These are phyloP conservation scores for Solanum virginianum DNA, from an alignment of 257 asterid genomes.

Conservation along the genomic window DNA sequence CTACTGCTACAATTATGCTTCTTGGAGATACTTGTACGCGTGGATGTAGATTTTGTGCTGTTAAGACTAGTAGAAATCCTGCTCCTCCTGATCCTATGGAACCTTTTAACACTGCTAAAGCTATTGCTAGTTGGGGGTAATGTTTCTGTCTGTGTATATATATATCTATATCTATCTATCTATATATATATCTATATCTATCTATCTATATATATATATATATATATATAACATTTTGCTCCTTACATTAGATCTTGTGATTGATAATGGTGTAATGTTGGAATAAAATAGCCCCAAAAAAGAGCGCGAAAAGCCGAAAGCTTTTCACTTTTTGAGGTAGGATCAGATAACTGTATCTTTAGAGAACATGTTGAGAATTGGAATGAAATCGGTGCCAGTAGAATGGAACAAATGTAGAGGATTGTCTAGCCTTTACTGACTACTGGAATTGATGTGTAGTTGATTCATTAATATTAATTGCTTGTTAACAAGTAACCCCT, in stretches of 20 bases:
- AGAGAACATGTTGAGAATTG: background rate
- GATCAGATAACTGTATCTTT: background rate
- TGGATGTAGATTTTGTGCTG: constrained; percentile 96
- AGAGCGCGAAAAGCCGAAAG: background rate
- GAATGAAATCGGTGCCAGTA: background rate
- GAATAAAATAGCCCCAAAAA: background rate
- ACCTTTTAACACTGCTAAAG: constrained; percentile 84
- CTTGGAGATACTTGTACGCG: constrained; percentile 96
- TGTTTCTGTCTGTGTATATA: background rate
- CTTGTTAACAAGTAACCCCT: background rate
- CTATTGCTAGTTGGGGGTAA: constrained; percentile 97
- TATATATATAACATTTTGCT: background rate
- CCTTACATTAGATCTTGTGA: no score
- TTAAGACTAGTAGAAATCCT: constrained; percentile 85
- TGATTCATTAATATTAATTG: background rate
- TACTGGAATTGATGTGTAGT: background rate
- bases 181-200: no score
- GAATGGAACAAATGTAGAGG: background rate
- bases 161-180: background rate
- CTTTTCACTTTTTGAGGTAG: background rate
- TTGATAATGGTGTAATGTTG: background rate
- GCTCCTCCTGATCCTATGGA: constrained; percentile 97
- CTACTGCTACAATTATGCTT: constrained; percentile 94
- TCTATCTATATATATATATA: no score
- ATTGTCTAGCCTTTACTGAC: background rate